Conservation (phyloP, 2,329 filamentous ascomycete genomes). For the Simplicillium sp. region DNA sequence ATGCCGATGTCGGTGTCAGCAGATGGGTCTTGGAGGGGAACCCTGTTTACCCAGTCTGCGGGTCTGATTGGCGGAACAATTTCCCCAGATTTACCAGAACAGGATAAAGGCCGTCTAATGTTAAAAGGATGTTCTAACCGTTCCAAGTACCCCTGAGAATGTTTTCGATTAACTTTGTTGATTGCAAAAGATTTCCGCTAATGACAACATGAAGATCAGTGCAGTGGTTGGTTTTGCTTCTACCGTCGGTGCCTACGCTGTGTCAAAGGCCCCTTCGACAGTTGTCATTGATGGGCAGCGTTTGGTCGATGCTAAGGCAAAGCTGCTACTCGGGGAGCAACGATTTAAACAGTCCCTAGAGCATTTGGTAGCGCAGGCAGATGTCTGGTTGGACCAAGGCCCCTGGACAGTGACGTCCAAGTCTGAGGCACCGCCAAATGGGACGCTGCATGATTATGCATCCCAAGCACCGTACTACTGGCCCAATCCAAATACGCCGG, state of each 20-base stretch:
- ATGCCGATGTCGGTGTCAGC: too few species aligned
- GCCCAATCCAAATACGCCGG: constrained; percentile 9
- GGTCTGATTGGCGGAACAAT: too few species aligned
- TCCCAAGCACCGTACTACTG: constrained; percentile 16
- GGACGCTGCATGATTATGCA: constrained; percentile 13
- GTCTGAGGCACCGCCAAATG: constrained; percentile 9
- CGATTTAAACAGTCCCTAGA: constrained; percentile 3
- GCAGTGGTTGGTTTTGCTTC: too few species aligned
- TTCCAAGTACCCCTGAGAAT: too few species aligned
- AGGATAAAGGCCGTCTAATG: too few species aligned
- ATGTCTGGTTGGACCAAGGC: constrained; percentile 14
- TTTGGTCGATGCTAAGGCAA: constrained; percentile 5
- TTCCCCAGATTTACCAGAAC: too few species aligned
- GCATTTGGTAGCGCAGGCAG: constrained; percentile 9
- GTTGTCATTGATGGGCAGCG: constrained; percentile 9
- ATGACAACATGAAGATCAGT: too few species aligned
- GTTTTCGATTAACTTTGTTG: too few species aligned
- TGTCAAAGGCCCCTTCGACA: constrained; percentile 5
- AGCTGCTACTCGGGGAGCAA: constrained; percentile 2
- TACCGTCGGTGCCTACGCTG: neutral
- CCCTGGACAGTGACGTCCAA: constrained; percentile 16
- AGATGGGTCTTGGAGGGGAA: too few species aligned
- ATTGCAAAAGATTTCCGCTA: too few species aligned
- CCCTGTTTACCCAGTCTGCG: too few species aligned
- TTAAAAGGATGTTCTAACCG: too few species aligned